Conservation (phyloP, 495 filamentous ascomycete genomes). For the Gamarada debralockiae region DNA sequence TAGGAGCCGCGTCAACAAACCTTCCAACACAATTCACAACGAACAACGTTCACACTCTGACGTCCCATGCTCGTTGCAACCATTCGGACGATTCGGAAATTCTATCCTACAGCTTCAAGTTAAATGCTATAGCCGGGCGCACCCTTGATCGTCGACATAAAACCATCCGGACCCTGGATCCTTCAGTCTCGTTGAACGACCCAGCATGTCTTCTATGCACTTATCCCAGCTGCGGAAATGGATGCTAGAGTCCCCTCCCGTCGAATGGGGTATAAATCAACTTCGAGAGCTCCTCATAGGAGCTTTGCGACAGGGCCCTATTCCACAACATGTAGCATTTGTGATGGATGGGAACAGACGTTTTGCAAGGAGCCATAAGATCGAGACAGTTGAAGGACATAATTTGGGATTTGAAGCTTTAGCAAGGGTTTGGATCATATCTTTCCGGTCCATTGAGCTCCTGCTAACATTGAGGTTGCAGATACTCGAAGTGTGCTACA, state of each 20-base stretch:
- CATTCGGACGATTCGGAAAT: too few relatives aligned
- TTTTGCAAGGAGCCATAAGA: constrained; percentile 82
- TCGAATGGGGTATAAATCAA: constrained; percentile 72
- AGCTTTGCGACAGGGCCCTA: constrained; percentile 80
- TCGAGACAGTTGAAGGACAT: constrained; percentile 97
- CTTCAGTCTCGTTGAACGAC: too few relatives aligned
- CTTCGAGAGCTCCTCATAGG: constrained; percentile 81
- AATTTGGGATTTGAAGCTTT: constrained; percentile 94
- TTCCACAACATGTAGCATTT: constrained; percentile 93
- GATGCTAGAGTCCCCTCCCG: constrained; percentile 83
- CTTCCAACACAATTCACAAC: too few relatives aligned
- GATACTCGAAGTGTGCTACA: constrained; percentile 98
- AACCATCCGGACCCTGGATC: too few relatives aligned
- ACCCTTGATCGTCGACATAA: too few relatives aligned
- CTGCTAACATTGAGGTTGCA: constrained; percentile 27
- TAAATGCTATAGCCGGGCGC: too few relatives aligned
- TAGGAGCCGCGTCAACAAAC: too few relatives aligned
- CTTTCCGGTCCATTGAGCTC: background rate
- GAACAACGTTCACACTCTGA: too few relatives aligned
- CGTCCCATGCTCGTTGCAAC: too few relatives aligned
- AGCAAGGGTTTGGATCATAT: constrained; percentile 54
- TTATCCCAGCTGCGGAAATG: constrained; percentile 76
- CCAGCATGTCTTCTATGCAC: constrained; percentile 55
- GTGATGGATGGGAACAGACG: constrained; percentile 98
- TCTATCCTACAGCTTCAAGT: too few relatives aligned